Base-by-base conservation (phyloP, 768 basidiomycete genomes). In the Trichaptum fuscoviolaceum region DNA sequence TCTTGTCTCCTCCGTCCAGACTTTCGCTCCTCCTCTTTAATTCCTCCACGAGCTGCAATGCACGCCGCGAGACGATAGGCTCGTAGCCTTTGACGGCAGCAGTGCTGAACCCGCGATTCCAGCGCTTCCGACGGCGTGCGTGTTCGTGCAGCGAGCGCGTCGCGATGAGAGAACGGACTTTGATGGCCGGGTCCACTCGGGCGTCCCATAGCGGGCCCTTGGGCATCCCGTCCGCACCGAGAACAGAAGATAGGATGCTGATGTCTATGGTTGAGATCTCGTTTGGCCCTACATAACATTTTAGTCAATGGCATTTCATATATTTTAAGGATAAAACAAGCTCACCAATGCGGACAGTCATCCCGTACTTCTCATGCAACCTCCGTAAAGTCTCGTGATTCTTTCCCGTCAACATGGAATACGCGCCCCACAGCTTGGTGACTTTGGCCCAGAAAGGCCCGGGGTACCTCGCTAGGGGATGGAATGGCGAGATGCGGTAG, bases 151-250 rank as follows among this genome's bases (percentile, higher is more conserved):
- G 78, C 68, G 82, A 75, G 36, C 78, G 72, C n/a, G 80, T 69
- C 26, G 75, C 75, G 66, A 81, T 78, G 63, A 82, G 67, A 10
- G 77, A 73, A 58, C 76, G 74, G 59, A 52, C 42, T 20, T 61
- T 61, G 25, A 25, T 25, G 63, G 83, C 80, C 23, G 81, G 78
- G 66, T 81, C 72, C 20, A 61, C 57, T n/a, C 84, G 80, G 0
- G 81, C 80, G 59, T 85, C 84, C 84, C 84, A 86, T 70, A 81
- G 71, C 35, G 72, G 73, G 30, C 86, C 87, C 74, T 87, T 88
- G 0, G 85, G 81, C 20, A 86, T 74, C 5, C 85, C 87, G 23
- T 74, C 73, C 35, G 75, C 70, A 2, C 87, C 86, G 77, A 87
- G 78, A 61, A 87, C 69, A 5, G 82, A 79, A 0, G 68, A 70